Conservation (phyloP, 2,329 filamentous ascomycete genomes). For the Botrytis hyacinthi region DNA sequence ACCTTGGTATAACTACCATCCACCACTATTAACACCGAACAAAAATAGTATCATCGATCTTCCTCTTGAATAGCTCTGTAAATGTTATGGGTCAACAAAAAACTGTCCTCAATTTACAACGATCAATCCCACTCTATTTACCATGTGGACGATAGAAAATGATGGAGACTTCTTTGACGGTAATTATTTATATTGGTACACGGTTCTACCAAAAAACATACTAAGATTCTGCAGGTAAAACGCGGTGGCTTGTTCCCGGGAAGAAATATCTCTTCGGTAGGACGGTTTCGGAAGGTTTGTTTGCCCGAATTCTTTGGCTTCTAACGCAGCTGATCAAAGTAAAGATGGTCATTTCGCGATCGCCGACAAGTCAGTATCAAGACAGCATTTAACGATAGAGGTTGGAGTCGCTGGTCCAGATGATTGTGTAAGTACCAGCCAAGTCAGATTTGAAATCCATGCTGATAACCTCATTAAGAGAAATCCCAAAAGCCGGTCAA, state of each 20-base stretch:
- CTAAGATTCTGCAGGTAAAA: slow-evolving; percentile 52
- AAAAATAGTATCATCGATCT: not conserved
- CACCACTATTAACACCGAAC: not conserved
- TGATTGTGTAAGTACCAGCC: slow-evolving; percentile 56
- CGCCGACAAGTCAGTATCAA: slow-evolving; percentile 78
- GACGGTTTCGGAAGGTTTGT: slow-evolving; percentile 62
- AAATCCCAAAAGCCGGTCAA: slow-evolving; percentile 51
- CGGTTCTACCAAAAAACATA: not conserved
- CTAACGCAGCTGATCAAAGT: not conserved
- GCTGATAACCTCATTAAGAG: slow-evolving; percentile 21
- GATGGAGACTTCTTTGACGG: slow-evolving; percentile 8
- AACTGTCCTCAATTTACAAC: not conserved
- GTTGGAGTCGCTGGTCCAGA: slow-evolving; percentile 64
- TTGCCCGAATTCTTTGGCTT: not conserved
- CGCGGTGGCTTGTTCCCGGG: slow-evolving; percentile 81
- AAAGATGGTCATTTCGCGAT: slow-evolving; percentile 67
- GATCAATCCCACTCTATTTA: not conserved
- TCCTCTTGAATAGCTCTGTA: no score
- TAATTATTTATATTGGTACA: not conserved
- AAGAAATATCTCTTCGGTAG: slow-evolving; percentile 84
- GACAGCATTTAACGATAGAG: slow-evolving; percentile 79
- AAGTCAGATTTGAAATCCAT: slow-evolving; percentile 11
- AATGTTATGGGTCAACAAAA: not conserved
- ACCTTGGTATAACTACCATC: not conserved
- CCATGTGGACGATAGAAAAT: slow-evolving; percentile 9